Conservation (phyloP, 2,329 filamentous ascomycete genomes). For the Arachnomyces sp. region DNA sequence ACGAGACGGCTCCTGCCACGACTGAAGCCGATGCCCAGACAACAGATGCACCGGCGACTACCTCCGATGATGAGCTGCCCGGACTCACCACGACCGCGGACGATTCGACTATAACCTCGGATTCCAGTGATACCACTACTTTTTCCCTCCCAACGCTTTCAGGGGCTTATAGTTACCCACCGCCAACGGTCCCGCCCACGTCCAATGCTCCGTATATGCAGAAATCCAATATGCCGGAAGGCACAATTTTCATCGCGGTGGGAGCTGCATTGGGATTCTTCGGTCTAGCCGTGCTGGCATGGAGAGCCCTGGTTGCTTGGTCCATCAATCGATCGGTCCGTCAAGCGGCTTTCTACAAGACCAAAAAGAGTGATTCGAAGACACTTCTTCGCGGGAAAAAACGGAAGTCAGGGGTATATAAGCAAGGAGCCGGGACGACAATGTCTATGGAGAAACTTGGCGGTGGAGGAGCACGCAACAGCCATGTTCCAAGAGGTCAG, state of each 20-base stretch:
- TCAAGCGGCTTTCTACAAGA: constrained; percentile 70
- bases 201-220: constrained; percentile 86
- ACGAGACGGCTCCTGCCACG: constrained; percentile 10
- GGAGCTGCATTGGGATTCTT: constrained; percentile 81
- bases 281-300: constrained; percentile 71
- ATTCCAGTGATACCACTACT: constrained; percentile 16
- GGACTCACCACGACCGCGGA: constrained; percentile 15
- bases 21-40: constrained; percentile 14
- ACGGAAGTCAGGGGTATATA: constrained; percentile 31
- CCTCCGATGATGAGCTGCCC: constrained; percentile 4
- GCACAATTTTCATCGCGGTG: constrained; percentile 92
- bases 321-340: constrained; percentile 87
- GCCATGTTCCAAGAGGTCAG: constrained; percentile 31
- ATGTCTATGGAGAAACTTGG: constrained; percentile 50
- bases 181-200: constrained; percentile 73
- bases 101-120: constrained; percentile 14
- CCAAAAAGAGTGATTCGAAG: constrained; percentile 63
- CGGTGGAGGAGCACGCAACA: constrained; percentile 24
- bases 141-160: constrained; percentile 35
- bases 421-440: constrained; percentile 28
- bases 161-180: constrained; percentile 57
- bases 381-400: constrained; percentile 50
- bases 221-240: constrained; percentile 74
- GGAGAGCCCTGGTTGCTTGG: constrained; percentile 83
- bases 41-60: constrained; percentile 15